Base-by-base conservation (phyloP, 1,284 basidiomycete genomes). In the Naganishia sp. region DNA sequence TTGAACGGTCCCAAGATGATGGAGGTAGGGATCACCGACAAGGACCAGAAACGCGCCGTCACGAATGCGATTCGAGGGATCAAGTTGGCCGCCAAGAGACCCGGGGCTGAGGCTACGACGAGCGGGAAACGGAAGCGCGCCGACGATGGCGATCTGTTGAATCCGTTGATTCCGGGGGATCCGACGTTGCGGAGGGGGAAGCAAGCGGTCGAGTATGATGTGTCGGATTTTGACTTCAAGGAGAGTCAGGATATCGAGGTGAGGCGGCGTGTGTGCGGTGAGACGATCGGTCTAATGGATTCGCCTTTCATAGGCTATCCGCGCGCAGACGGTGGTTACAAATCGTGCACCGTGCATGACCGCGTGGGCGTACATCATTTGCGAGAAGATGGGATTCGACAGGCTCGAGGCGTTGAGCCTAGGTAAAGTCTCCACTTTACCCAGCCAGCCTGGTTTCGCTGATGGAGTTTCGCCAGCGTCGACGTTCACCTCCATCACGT, bases 281-380 rank as follows among this genome's bases (percentile, higher is more conserved):
- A 28, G 28, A 28, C 28, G 28, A 28, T 28, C 28, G 28, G 28
- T 28, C 28, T 28, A 28, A 28, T 28, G 35, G 7, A 39, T 39
- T 39, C 35, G 2, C 35, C 21, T 13, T n/a, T 42, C 5, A 13
- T 28, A 68, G 67, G 50, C 39, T 15, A 61, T 68, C 13, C 35
- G 62, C 10, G 45, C 32, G 17, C 31, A 50, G 54, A 74, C 75
- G 18, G 66, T 76, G 31, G 83, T 92, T 10, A 84, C 92, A 60
- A 98, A 98, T 78, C 87, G 94, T 23, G 94, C 94, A 0, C 94
- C 95, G 0, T 84, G 97, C 63, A 91, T 97, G 90, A 92, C 89
- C 55, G 91, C 90, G 1, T 98, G 94, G 94, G 86, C 91, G 0
- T 90, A 85, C 64, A 80, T 92, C 43, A 88, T 97, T 18, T 88